Base-by-base conservation (phyloP, 2,329 filamentous ascomycete genomes). In the Chaetomiaceae sp. region DNA sequence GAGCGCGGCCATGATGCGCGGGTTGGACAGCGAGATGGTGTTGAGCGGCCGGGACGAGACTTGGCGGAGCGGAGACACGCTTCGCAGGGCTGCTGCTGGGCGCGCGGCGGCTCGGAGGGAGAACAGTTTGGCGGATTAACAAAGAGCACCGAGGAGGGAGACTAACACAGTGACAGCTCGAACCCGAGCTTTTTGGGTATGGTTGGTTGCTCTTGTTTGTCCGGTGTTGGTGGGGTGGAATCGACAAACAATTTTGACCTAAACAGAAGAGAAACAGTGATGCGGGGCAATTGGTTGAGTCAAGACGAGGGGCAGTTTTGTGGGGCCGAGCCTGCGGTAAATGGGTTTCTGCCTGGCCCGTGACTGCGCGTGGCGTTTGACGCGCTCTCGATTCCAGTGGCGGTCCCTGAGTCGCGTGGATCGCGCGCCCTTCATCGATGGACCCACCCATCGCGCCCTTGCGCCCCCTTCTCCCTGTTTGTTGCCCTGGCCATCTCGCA, bases 1-100 rank as follows among this genome's bases (percentile, higher is more conserved):
- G 73, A 90, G 83, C 65, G 79, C 73, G 48, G 81, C 75, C 79
- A 92, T 87, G 67, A 78, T 81, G 69, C 71, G 56, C 73, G 59
- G 53, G 51, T 58, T 58, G 21, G 44, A 50, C 30, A 58, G 54
- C 33, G 57, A 58, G 53, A 52, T 53, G 53, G 54, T 18, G 37
- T 38, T 48, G 23, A 44, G 23, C 27, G 55, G 51, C 36, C 51
- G 54, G 38, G 49, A 51, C 16, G 27, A 61, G 55, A 64, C 59
- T 52, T 60, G 67, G 65, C 65, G 69, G 64, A 64, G 64, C 16
- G 62, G 64, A 37, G 63, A 62, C 34, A 69, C 61, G 65, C 67
- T 69, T 61, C 69, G 67, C 42, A 71, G 62, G 58, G 65, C 67
- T 62, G 66, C 49, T 53, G 49, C 55, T 32, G 46, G 65, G 48